Evolutionary conservation across 345 rosid genomes (phyloP), one percentile per base, ranked within the genome.

Genomic region (Salix exigua): DNA sequence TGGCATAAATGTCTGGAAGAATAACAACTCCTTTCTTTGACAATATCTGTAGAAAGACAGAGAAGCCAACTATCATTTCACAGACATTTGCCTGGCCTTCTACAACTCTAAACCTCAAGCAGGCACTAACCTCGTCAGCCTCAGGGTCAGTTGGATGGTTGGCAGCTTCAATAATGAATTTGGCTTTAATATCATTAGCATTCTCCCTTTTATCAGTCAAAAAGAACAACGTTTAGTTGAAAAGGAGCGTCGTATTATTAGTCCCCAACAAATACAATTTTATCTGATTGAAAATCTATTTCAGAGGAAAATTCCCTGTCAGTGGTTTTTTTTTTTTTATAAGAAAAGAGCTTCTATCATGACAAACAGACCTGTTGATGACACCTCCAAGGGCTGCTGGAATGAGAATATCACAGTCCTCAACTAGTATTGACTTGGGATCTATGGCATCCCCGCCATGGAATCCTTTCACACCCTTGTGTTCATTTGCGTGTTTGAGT

Each of bases 61-160:
- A 1, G 66, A 10, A 1, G 72, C n/a, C 48, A 2, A 25, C 23
- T 19, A 75, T 46, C 35, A 51, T 28, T 70, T 30, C 64, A 64
- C 65, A n/a, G 30, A 7, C 8, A 3, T 10, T 14, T 33, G 3
- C 23, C 68, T 70, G 25, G 66, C 28, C 61, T 37, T 58, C 12
- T 14, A 66, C n/a, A 80, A 77, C 19, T 65, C 35, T 51, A 61
- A 35, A 80, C 68, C 66, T 38, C 3, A 51, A 61, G 9, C 37
- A 75, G 71, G 31, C 42, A 70, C 84, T 51, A 61, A 94, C 99
- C 96, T 92, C 94, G 18, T 96, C 99, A 3, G 97, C 99, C 33
- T 96, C 97, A 2, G 98, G 99, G 76, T 96, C 99, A 23, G 99
- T 93, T 21, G 99, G 99, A 79, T 96, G 99, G 80, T 96, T 96